Percentiles rank a stretch among this genome's conserved stretches.
phyloP scores from a whole-genome alignment of 2,329 filamentous ascomycete genomes.

The Exophiala sp. region DNA sequence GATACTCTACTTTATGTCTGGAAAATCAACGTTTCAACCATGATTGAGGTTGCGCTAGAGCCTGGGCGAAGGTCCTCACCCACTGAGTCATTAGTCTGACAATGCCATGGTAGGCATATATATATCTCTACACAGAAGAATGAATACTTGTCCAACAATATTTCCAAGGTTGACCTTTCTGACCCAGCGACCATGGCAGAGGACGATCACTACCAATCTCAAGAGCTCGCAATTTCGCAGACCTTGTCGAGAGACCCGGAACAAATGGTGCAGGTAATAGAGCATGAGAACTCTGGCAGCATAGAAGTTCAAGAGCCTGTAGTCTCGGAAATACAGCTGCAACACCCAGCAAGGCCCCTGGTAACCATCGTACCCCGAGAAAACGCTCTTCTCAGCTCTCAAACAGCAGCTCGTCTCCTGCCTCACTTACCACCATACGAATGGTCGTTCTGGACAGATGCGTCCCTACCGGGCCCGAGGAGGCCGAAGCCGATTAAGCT shows the following conservation, averaged over 20 bases:
- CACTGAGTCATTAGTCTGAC: too few species aligned
- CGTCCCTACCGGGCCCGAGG: constrained; percentile 1
- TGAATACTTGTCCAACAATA: too few species aligned
- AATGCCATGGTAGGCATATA: too few species aligned
- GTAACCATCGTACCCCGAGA: constrained; percentile 2
- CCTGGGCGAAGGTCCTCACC: too few species aligned
- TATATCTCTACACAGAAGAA: too few species aligned
- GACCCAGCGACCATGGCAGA: too few species aligned
- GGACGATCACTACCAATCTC: too few species aligned
- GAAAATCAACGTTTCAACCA: too few species aligned
- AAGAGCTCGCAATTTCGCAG: too few species aligned
- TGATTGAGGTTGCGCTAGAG: too few species aligned
- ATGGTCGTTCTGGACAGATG: constrained; percentile 14
- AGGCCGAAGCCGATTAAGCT: constrained; percentile 38
- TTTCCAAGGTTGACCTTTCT: too few species aligned
- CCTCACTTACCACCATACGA: constrained; percentile 8
- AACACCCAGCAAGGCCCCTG: neutral
- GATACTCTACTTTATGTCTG: too few species aligned
- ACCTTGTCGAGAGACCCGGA: neutral
- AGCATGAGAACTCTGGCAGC: constrained; percentile 1
- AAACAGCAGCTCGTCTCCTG: constrained; percentile 8
- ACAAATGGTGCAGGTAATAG: constrained; percentile 5
- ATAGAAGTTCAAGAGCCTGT: neutral
- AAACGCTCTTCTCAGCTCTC: constrained; percentile 12
- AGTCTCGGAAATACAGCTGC: constrained; percentile 3